These are phyloP conservation scores for Penicillium turbatum DNA, from an alignment of 495 filamentous ascomycete species.

Conservation along the genomic window DNA sequence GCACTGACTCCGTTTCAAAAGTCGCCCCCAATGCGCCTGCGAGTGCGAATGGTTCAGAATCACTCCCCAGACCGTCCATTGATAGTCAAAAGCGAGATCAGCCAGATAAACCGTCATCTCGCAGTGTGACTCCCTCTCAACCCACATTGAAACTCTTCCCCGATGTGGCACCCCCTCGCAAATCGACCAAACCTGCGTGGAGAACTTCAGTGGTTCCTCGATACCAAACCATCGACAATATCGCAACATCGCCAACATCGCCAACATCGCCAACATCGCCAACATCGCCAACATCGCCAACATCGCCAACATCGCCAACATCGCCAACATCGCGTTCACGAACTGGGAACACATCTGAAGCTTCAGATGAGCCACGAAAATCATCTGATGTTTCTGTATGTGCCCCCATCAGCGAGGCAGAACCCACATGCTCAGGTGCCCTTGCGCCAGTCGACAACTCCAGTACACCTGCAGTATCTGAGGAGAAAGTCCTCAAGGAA, in stretches of 20 bases:
- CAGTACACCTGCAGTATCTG: not conserved
- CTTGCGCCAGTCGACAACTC: not conserved
- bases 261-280: not conserved
- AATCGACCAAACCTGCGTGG: constrained; percentile 29
- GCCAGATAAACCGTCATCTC: constrained; percentile 8
- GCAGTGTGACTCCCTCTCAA: constrained; percentile 17
- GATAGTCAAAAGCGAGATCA: constrained; percentile 4
- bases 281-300: not conserved
- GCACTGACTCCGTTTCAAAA: not conserved
- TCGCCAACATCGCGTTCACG: not conserved
- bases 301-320: constrained; percentile 8
- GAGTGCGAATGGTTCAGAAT: not conserved
- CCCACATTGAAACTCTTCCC: constrained; percentile 39
- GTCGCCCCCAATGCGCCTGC: not conserved
- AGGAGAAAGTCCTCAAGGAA: constrained; percentile 1
- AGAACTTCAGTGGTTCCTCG: constrained; percentile 24
- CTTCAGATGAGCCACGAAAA: not conserved
- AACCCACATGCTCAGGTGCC: constrained; percentile 8
- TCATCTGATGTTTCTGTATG: not conserved
- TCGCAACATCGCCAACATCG: not conserved
- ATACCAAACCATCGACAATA: constrained; percentile 16
- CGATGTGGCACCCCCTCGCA: constrained; percentile 32
- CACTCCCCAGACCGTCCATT: not conserved
- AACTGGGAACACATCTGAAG: not conserved
- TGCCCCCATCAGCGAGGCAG: not conserved